Evolutionary conservation across 2,329 filamentous ascomycete genomes (phyloP), one percentile per base, ranked within the genome.

Genomic region (Leptographium galeiforme): DNA sequence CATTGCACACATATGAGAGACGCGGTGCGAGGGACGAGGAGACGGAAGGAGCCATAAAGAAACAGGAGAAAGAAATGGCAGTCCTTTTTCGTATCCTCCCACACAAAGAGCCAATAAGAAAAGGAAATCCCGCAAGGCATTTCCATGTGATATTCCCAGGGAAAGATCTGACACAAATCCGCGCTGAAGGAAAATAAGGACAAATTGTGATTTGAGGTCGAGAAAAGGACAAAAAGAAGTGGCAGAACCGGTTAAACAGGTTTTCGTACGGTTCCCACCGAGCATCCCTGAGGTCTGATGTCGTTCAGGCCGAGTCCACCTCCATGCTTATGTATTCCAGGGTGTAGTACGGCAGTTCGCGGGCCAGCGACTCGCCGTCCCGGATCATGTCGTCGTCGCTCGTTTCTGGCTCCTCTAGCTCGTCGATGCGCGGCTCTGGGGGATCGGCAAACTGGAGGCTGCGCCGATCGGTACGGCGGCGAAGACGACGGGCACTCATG

Each of bases 291-390:
- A 25, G 25, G 25, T 25, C 25, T 25, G 25, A 25, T 25, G 25
- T 5, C 25, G n/a, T 16, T 53, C 41, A 53, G 1, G 52, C 41
- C 40, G 67, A 68, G 55, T 74, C 72, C 53, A 76, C 66, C 58
- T 77, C 73, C 71, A 77, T 76, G 55, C 70, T 72, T 61, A 74
- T 73, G 53, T 75, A 73, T 60, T 76, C 71, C 56, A 73, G 67
- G 2, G 68, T 67, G 58, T 70, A 76, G 59, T 75, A 76, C 1
- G 75, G 75, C 12, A 78, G 63, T 61, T 77, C 73, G 50, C 67
- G 67, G 6, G 72, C 72, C 18, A 76, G 64, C n/a, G 65, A 62
- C 51, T 71, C 66, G 25, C 69, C 67, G 11, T 69, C 64, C 14
- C 66, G 60, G 46, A 30, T 8, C 19, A 44, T 30, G 30, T 45